Base-by-base conservation (phyloP, 176 grass and related monocot genomes). In the Tillandsia fasciculata region DNA sequence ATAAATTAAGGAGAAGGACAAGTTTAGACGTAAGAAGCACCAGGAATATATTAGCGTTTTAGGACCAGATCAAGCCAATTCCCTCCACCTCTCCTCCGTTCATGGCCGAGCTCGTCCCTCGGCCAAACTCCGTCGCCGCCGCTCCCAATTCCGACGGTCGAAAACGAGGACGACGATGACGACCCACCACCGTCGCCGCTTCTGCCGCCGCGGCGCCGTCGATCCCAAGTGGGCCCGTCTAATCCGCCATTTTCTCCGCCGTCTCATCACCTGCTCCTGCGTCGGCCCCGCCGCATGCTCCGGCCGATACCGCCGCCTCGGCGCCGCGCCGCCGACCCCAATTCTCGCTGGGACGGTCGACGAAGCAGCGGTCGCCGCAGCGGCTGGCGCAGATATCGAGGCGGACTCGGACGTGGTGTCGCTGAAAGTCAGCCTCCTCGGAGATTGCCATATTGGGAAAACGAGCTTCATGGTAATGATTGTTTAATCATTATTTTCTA, bases 401-500 rank as follows among this genome's bases (percentile, higher is more conserved):
- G 15, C 17, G 9, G 74, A 68, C 15, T 5, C 65, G 29, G 80
- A 99, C 73, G 70, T 99, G 72, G 69, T 99, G 26, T 79, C 75
- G 9, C 83, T 99, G 68, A 99, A 99, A 83, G 87, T 99, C 79
- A 90, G 87, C 80, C 66, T 99, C 70, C 95, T 99, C 69, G 95
- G 95, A 12, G 95, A 99, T 51, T 87, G 87, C 77, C 89, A 75
- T 53, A 89, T 86, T 57, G 95, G 95, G 50, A 99, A 99, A 78
- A 99, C 95, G 12, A 99, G 95, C 75, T 94, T 99, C 90, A 86
- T 99, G 95, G 95, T 99, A 90, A 53, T 22, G 2, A 42, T 33
- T 42, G 33, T 42, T 42, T 42, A 9, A n/a, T 63, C 50, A 49
- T 9, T 26, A 81, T 42, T 42, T 42, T 56, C 49, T 20, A 50